Base-by-base conservation (phyloP, 2,329 filamentous ascomycete species). In the Hirsutella thompsonii region DNA sequence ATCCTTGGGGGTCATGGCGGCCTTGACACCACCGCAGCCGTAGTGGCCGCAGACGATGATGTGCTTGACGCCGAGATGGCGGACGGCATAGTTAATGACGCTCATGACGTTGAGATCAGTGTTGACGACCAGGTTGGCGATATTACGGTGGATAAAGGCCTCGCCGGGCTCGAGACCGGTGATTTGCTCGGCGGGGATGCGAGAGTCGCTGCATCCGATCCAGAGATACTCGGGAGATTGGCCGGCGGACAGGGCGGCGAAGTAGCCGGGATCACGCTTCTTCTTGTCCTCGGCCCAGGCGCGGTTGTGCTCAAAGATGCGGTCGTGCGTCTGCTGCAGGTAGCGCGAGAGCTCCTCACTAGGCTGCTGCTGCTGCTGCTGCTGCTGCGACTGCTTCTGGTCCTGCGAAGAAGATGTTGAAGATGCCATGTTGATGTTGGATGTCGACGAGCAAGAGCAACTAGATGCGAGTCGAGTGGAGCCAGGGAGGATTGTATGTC, bases 81-180 rank as follows among this genome's bases (percentile, higher is more conserved):
- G 69, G 48, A 94, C 86, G 48, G 87, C 84, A 59, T 88, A 95
- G 58, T 92, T 80, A 62, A 94, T 85, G 52, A 94, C 87, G 58
- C 76, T 76, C 59, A 85, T 79, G 38, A 80, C 78, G 61, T 80
- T 88, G 55, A 93, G 73, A 58, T 95, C 89, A 47, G 78, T 81
- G 56, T 80, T 77, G 64, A 79, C 78, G 43, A 94, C 73, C 49
- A 93, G 72, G 69, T 94, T 94, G 64, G 87, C 88, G 61, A 94
- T 94, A 57, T 95, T 94, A 63, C 89, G 84, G 70, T 94, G 87
- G 50, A 93, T 82, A 61, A 94, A 95, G 53, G 90, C 82, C 63
- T 94, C 86, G 51, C 88, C 88, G n/a, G 88, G 85, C 55, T 83
- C 71, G 42, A 90, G 74, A 49, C 83, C 81, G 37, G 87, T 79